Evolutionary conservation across 495 filamentous ascomycete species (phyloP).

Genomic region (Annulohypoxylon maeteangense): DNA sequence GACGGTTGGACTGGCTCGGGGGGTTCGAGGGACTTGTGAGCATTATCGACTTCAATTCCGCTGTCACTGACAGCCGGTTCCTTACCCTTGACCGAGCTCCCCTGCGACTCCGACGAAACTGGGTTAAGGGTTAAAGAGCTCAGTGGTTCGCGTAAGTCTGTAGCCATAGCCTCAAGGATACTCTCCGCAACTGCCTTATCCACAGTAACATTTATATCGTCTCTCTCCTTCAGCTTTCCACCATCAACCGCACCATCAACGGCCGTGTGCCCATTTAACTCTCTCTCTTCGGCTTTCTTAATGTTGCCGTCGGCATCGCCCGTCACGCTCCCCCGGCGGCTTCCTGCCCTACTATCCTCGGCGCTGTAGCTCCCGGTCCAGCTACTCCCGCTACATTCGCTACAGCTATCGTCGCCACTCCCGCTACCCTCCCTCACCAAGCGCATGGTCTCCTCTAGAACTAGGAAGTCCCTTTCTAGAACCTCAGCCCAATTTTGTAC

Average conservation of each 20-base stretch:
- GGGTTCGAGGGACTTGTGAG: neutral
- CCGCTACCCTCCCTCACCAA: slow-evolving; percentile 63
- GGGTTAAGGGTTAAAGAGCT: slow-evolving; percentile 16
- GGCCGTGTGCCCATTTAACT: slow-evolving; percentile 9
- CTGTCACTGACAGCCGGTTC: slow-evolving; percentile 35
- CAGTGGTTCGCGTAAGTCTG: slow-evolving; percentile 33
- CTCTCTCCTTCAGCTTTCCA: neutral
- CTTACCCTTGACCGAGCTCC: slow-evolving; percentile 37
- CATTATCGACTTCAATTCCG: slow-evolving; percentile 12
- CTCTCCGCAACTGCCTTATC: slow-evolving; percentile 37
- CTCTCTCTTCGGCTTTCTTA: slow-evolving; percentile 24
- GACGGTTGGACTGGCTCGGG: neutral
- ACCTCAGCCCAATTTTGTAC: slow-evolving; percentile 99
- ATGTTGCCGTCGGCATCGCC: slow-evolving; percentile 32
- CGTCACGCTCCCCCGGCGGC: slow-evolving; percentile 46
- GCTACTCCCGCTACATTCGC: slow-evolving; percentile 46
- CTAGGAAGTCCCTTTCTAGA: slow-evolving; percentile 88
- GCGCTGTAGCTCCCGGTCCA: slow-evolving; percentile 52
- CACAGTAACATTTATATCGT: slow-evolving; percentile 23
- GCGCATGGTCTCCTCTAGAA: slow-evolving; percentile 86
- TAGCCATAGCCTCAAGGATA: slow-evolving; percentile 45
- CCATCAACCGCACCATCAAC: neutral
- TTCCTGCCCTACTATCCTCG: slow-evolving; percentile 46
- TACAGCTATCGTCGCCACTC: slow-evolving; percentile 40
- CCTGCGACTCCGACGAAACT: neutral